Conservation (phyloP, 768 basidiomycete species). For the Dentipellis fragilis region DNA sequence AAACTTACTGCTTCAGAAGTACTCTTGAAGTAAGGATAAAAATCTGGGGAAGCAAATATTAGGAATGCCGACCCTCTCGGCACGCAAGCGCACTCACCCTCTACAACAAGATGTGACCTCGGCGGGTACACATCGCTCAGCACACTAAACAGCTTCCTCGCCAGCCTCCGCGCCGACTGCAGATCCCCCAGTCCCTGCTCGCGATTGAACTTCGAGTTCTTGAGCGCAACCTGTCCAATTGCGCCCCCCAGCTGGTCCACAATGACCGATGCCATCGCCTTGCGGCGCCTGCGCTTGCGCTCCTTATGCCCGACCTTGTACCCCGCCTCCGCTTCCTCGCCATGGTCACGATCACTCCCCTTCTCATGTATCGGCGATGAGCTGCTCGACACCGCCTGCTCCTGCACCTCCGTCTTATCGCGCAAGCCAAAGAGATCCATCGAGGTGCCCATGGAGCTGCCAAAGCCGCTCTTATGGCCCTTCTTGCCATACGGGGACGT, state of each 20-base stretch:
- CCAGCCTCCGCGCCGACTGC: conserved; percentile 55
- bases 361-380: conserved; percentile 6
- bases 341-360: not conserved
- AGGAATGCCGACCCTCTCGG: not conserved
- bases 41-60: conserved; percentile 36
- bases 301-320: conserved; percentile 17
- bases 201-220: conserved; percentile 51
- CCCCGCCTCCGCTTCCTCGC: conserved; percentile 5
- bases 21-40: conserved; percentile 65
- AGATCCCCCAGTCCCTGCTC: conserved; percentile 44
- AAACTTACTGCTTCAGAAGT: conserved; percentile 58
- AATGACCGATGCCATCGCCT: conserved; percentile 52
- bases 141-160: conserved; percentile 55
- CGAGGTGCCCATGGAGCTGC: conserved; percentile 8
- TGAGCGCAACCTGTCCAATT: conserved; percentile 62
- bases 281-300: conserved; percentile 33
- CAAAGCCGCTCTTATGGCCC: conserved; percentile 31
- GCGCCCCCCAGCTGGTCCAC: conserved; percentile 62
- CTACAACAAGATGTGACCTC: conserved; percentile 52
- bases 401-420: conserved; percentile 3
- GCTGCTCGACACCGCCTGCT: not conserved
- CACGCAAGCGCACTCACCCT: conserved; percentile 32
- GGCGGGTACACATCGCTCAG: conserved; percentile 52
- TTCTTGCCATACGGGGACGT: conserved; percentile 31
- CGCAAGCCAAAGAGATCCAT: conserved; percentile 10